A percentile compares a stretch with the other conserved stretches of the same genome.
phyloP scores from a whole-genome alignment of 1,284 basidiomycete genomes.

The Fomitopsis schrenkii region DNA sequence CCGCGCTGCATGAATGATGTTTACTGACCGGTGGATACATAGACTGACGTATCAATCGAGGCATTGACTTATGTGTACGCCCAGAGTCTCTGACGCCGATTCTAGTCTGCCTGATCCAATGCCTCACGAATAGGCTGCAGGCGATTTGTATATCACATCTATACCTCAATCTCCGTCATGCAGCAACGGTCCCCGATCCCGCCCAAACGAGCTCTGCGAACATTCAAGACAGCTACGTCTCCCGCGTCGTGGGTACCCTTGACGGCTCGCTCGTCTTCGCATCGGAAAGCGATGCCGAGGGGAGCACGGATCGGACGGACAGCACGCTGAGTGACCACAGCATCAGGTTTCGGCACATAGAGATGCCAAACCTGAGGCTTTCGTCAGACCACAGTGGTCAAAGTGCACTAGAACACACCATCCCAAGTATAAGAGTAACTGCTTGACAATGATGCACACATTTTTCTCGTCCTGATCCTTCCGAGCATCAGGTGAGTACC shows the following conservation, averaged over 20 bases:
- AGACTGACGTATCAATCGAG: not conserved
- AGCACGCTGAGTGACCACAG: no score
- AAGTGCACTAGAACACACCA: no score
- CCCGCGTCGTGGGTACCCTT: not conserved
- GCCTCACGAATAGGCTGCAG: not conserved
- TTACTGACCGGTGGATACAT: not conserved
- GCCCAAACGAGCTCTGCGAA: not conserved
- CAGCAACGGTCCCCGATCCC: not conserved
- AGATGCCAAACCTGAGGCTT: no score
- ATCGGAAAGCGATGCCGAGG: not conserved
- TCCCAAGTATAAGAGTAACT: no score
- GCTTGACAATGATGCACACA: no score
- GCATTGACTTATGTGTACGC: not conserved
- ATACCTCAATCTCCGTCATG: not conserved
- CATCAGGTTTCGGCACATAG: no score
- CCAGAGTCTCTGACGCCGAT: not conserved
- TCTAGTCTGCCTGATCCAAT: not conserved
- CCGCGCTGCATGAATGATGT: no score
- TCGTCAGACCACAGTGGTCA: no score
- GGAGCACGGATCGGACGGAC: not conserved
- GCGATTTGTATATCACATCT: not conserved
- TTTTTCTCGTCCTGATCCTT: no score
- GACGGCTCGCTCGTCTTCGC: not conserved
- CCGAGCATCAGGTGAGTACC: no score
- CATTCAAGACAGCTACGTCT: not conserved